Evolutionary conservation across 176 grass and related monocot species (phyloP), one percentile per base, ranked within the genome.

Genomic region (Cocos nucifera): DNA sequence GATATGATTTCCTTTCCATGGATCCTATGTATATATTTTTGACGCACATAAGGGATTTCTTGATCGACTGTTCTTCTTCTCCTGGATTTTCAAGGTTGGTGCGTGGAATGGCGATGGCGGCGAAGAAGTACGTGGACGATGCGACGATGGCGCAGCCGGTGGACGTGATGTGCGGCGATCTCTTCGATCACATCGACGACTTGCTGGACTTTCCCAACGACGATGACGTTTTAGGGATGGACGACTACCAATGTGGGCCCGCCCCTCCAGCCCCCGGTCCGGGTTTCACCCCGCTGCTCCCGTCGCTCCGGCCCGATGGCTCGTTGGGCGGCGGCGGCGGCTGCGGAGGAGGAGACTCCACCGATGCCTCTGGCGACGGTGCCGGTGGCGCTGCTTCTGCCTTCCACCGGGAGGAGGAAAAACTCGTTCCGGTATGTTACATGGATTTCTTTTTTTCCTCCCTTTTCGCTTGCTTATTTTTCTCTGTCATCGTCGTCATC

Each of bases 171-270:
- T 62, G 81, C 53, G 81, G 81, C 6, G 93, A 90, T 62, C 77
- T 92, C 3, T 98, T 86, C 54, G 87, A 92, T 69, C 79, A 98
- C 74, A 91, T 98, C 69, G 93, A 98, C 3, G 93, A 98, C 69
- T 76, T 98, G 71, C 70, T 92, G 53, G 84, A 98, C 55, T 97
- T 97, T 56, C 82, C 87, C 73, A 83, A 80, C 61, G 90, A 86
- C 14, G 89, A 88, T 16, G 80, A 86, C 63, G 90, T 85, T 61
- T 73, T 87, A 23, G 27, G 27, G 4, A 78, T 92, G 56, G 69
- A 92, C 7, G 81, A 98, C 68, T 78, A 27, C 59, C 17, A 61
- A 44, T 62, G 72, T 57, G 19, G 67, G 56, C 62, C 75, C 15
- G 69, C 63, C 6, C 63, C 70, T 59, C 27, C 66, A 61, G 12